Percentiles rank a stretch among this genome's conserved stretches.
Evolutionary conservation across 202 grass and related monocot species (phyloP).

Genomic region (Hordeum pubiflorum): DNA sequence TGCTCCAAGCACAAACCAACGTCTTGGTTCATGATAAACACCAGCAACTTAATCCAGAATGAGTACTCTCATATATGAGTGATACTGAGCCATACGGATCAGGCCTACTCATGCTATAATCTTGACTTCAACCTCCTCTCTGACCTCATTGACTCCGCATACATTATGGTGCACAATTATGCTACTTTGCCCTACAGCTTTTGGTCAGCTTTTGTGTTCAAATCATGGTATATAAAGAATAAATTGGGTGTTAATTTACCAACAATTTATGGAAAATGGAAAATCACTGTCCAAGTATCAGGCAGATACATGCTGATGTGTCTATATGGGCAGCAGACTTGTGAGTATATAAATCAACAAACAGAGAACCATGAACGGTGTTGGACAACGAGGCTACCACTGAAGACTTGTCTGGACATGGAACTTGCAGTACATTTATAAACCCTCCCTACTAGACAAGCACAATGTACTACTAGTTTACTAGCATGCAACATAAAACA

Average conservation of each 20-base stretch:
- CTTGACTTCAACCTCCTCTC: background rate
- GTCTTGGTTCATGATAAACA: background rate
- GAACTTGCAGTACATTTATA: background rate
- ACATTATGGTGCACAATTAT: background rate
- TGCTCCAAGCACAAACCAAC: background rate
- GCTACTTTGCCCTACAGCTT: background rate
- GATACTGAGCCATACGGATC: background rate
- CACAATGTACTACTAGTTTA: background rate
- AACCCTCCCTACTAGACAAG: background rate
- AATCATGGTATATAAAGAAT: background rate
- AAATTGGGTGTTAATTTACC: background rate
- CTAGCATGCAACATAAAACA: slow-evolving; percentile 10
- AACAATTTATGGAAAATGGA: background rate
- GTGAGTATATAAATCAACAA: slow-evolving; percentile 6
- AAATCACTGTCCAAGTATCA: background rate
- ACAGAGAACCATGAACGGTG: background rate
- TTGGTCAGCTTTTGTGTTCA: background rate
- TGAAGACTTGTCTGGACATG: background rate
- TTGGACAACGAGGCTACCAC: background rate
- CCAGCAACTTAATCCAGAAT: background rate
- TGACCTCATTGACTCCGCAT: background rate
- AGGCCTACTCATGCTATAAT: background rate
- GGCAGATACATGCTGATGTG: background rate
- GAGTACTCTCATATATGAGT: background rate
- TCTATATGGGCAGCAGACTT: background rate